These are phyloP conservation scores for Flaveria robusta DNA, from an alignment of 129 eudicot genomes.

Conservation along the genomic window DNA sequence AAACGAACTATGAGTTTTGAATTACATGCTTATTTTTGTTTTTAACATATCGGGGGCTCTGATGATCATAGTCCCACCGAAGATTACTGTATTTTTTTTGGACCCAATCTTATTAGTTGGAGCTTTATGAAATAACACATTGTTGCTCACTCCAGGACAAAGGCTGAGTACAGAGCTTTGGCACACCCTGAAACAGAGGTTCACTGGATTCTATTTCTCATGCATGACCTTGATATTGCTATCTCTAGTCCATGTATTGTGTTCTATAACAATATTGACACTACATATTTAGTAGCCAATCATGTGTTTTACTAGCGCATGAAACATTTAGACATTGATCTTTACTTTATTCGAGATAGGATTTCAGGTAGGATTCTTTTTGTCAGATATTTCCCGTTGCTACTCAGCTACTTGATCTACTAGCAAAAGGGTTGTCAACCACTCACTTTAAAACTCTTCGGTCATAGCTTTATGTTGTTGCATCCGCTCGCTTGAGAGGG, in stretches of 20 bases:
- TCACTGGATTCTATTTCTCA: background rate
- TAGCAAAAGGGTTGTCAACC: background rate
- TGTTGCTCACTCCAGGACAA: background rate
- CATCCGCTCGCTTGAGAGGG: background rate
- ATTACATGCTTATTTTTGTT: background rate
- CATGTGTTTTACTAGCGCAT: background rate
- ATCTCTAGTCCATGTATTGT: background rate
- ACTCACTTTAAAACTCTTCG: background rate
- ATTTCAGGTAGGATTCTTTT: background rate
- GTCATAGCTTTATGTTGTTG: background rate
- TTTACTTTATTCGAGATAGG: background rate
- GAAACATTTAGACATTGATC: background rate
- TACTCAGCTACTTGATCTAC: background rate
- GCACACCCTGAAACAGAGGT: background rate
- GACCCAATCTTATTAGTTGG: background rate
- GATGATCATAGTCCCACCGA: background rate
- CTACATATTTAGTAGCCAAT: background rate
- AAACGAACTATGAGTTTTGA: background rate
- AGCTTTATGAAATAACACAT: background rate
- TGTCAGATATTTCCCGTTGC: no score
- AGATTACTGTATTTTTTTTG: background rate
- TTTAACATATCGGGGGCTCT: background rate
- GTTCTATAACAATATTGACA: no score
- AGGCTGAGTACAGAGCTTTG: background rate
- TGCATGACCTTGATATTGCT: background rate